Evolutionary conservation across 768 basidiomycete species (phyloP).

Genomic region (Cyclocybe aegerita): DNA sequence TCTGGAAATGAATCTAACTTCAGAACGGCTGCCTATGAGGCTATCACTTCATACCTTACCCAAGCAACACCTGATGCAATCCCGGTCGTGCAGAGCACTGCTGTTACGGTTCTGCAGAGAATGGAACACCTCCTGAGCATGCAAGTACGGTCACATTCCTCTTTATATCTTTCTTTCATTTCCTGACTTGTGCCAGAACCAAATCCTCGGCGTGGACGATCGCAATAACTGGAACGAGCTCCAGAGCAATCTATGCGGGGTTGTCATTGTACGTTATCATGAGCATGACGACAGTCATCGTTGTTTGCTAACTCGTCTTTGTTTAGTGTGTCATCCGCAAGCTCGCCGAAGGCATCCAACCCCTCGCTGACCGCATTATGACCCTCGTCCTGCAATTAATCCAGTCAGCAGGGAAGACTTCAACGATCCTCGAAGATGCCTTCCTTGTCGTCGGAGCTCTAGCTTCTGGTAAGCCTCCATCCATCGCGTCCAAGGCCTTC

Average conservation of each 20-base stretch:
- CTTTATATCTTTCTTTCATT: not conserved
- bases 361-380: slow-evolving; percentile 94
- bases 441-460: slow-evolving; percentile 92
- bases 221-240: slow-evolving; percentile 99
- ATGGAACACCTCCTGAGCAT: slow-evolving; percentile 87
- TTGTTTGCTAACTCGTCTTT: slow-evolving; percentile 2
- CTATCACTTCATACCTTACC: slow-evolving; percentile 83
- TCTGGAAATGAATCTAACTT: slow-evolving; percentile 88
- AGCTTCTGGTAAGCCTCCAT: slow-evolving; percentile 53
- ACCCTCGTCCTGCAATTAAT: slow-evolving; percentile 84
- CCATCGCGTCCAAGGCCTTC: not conserved
- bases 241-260: slow-evolving; percentile 91
- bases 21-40: slow-evolving; percentile 94
- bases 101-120: slow-evolving; percentile 78
- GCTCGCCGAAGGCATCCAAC: slow-evolving; percentile 78
- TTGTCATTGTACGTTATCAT: slow-evolving; percentile 67
- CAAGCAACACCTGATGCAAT: slow-evolving; percentile 81
- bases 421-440: slow-evolving; percentile 93
- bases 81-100: slow-evolving; percentile 77
- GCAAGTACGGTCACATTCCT: slow-evolving; percentile 55
- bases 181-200: slow-evolving; percentile 52
- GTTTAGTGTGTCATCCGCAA: slow-evolving; percentile 80
- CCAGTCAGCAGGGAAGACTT: slow-evolving; percentile 84
- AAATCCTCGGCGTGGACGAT: slow-evolving; percentile 93
- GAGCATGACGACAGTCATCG: not conserved